Conservation (phyloP, 306 rosid genomes). For the Senna tora region DNA sequence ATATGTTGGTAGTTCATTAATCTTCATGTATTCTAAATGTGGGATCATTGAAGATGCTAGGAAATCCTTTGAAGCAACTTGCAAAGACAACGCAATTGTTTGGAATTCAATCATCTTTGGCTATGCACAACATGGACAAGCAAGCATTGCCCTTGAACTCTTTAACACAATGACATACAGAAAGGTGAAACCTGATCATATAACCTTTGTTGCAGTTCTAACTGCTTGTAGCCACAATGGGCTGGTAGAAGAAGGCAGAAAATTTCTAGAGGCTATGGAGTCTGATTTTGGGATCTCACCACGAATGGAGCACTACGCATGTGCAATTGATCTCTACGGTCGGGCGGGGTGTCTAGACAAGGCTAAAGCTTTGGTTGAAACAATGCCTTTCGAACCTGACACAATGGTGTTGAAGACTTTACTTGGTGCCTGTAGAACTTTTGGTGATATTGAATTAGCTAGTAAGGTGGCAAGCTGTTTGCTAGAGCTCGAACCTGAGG, state of each 20-base stretch:
- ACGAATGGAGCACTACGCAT: slow-evolving; percentile 81
- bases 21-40: slow-evolving; percentile 88
- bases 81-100: slow-evolving; percentile 55
- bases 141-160: slow-evolving; percentile 65
- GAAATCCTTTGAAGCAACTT: slow-evolving; percentile 66
- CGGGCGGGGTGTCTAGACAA: slow-evolving; percentile 63
- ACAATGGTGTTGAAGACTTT: slow-evolving; percentile 72
- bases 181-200: slow-evolving; percentile 76
- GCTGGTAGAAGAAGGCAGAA: slow-evolving; percentile 69
- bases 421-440: slow-evolving; percentile 76
- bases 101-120: slow-evolving; percentile 91
- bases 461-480: slow-evolving; percentile 62
- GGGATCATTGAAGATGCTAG: slow-evolving; percentile 84
- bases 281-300: slow-evolving; percentile 60
- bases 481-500: slow-evolving; percentile 75
- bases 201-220: slow-evolving; percentile 82
- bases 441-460: slow-evolving; percentile 77
- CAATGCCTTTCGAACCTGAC: slow-evolving; percentile 75
- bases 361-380: slow-evolving; percentile 70
- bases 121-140: slow-evolving; percentile 85
- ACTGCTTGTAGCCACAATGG: slow-evolving; percentile 90
- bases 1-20: slow-evolving; percentile 76
- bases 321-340: slow-evolving; percentile 78
- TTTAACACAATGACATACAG: slow-evolving; percentile 63
- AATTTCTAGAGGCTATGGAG: slow-evolving; percentile 57